Base-by-base conservation (phyloP, 805 yeast genomes). In the Lipomyces yamanashiensis region DNA sequence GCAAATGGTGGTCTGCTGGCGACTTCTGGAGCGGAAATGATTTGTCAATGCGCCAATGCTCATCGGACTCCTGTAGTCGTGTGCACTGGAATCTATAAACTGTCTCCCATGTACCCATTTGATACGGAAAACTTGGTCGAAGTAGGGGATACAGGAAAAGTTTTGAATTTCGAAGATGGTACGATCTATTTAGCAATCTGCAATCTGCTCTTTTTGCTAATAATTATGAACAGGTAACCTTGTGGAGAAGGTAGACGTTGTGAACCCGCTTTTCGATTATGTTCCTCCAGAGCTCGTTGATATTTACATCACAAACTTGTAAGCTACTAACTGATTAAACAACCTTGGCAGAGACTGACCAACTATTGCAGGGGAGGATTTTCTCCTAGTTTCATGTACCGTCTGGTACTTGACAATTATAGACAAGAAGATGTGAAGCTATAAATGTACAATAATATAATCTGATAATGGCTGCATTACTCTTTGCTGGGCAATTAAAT, bases 1-100 rank as follows among this genome's bases (percentile, higher is more conserved):
- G 96, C 96, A 58, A 95, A 95, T 73, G 99, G 99, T 64, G 98
- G 98, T 10, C 89, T 96, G 69, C 84, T 91, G 54, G 85, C 96
- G 1, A 85, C 88, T 33, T 85, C 96, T 0, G 99, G 99, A 58
- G 96, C 90, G 36, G 89, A 96, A 36, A 84, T 92, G 54, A 97
- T 92, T 10, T 92, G 96, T 70, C 97, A 92, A 77, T 90, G 97
- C 77, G 99, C 99, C 34, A 90, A 89, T 74, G 96, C 90, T 73
- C 93, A 90, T 75, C 84, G 86, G 73, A 93, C 97, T n/a, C 99
- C 99, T 0, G 98, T 95, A 5, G 89, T 95, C 74, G 92, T 95
- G 0, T 95, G 92, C 54, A 92, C 98, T 1, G 99, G 98, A 53
- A 81, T 93, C 60, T 95, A 90, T 80, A 95, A 95, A 77, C 81